Evolutionary conservation across 306 rosid species (phyloP), one percentile per base, ranked within the genome.

Genomic region (Dalbergia oliveri): DNA sequence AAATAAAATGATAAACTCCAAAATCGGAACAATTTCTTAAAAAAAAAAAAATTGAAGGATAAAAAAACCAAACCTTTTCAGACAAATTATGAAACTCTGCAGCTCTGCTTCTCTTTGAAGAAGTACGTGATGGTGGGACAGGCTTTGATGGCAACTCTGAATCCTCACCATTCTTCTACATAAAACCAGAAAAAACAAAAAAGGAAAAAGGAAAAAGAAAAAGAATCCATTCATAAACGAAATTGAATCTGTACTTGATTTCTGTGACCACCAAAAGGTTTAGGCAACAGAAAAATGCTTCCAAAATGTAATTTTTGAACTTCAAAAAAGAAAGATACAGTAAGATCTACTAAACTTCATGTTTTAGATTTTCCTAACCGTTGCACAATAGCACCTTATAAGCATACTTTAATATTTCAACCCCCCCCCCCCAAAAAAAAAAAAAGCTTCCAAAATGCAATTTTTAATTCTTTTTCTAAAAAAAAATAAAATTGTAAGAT

Each of bases 71-170:
- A 74, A 94, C 99, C 97, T 93, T 95, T 83, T 95, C 99, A 53
- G 99, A 90, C 86, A 93, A 76, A 84, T 95, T 95, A 90, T 95
- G 99, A 14, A 94, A 94, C 82, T 92, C 98, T 5, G 97, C 97
- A 65, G 93, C 96, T 91, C 98, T 88, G 80, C 92, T 89, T 67
- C 98, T 84, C 85, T 94, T 94, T 13, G 94, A 94, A 5, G 86
- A 91, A 88, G 83, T 84, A 37, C 94, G 89, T 76, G 85, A 63
- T 72, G 83, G 76, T 77, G 79, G 88, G 44, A 77, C 86, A 47
- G 85, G 43, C 60, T 86, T 86, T 44, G 84, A 87, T 11, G 85
- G 89, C 74, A 73, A 58, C 78, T 88, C 89, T 3, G 91, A 81
- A 56, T 18, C 84, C 53, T 88, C 97, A 16, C 44, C 82, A 79